Base-by-base conservation (phyloP, 768 basidiomycete species). In the Crepidotus variabilis region DNA sequence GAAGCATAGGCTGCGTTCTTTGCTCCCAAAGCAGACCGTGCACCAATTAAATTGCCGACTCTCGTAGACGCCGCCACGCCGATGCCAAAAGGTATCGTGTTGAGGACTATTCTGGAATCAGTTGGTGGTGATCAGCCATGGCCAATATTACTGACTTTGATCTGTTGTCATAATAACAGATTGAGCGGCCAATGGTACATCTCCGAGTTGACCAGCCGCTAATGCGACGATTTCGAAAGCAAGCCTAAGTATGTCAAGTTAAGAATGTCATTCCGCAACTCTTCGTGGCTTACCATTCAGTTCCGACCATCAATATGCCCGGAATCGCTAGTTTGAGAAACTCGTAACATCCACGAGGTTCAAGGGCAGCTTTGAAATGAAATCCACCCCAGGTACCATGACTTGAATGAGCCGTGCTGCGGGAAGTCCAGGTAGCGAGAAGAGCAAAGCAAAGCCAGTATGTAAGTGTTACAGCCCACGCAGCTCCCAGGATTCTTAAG, bases 191-290 rank as follows among this genome's bases (percentile, higher is more conserved):
- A 91, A 76, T 0, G 87, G 73, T 32, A 87, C 66, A n/a, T 78
- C 65, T 6, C 88, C 89, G 2, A 92, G 74, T 18, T 82, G 77
- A 3, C 88, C 90, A 2, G 90, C 90, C 16, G 87, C 86, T 21
- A 92, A 72, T 3, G 90, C 87, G 10, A 91, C 89, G 36, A 91
- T 88, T 65, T 92, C 90, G 60, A 91, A 92, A 0, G 88, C 86
- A 46, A 85, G 86, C 88, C 88, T 89, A 53, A 16, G 35, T 23
- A 34, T 21, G 56, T 46, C 28, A 47, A 23, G 35, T 35, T 6
- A 39, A 32, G 34, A 24, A 36, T 51, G 43, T 18, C 45, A 45
- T 56, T 32, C 34, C 48, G 1, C 18, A 14, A 33, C 28, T 24
- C 22, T 53, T 36, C 33, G 36, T 36, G 22, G 57, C 77, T 53